These are phyloP conservation scores for Stentor coeruleus DNA, from an alignment of 73 alveolate genomes.

Conservation along the genomic window DNA sequence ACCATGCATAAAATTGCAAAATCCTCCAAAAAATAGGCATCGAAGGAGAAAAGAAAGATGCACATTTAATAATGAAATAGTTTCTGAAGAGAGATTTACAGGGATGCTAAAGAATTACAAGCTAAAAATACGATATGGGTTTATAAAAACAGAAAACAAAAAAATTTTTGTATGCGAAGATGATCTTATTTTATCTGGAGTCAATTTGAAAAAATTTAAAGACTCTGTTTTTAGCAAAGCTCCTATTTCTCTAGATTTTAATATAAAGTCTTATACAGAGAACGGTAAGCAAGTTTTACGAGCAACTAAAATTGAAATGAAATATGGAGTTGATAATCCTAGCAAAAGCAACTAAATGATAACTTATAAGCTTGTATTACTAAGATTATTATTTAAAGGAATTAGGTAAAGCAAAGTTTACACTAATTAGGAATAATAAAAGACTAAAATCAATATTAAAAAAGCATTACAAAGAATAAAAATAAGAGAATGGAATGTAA, in stretches of 20 bases:
- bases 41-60: slow-evolving; percentile 23
- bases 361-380: too few species aligned
- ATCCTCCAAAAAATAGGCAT: not conserved
- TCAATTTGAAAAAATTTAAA: slow-evolving; percentile 10
- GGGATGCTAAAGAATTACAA: not conserved
- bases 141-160: not conserved
- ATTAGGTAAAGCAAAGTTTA: too few species aligned
- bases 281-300: too few species aligned
- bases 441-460: too few species aligned
- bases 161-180: slow-evolving; percentile 25
- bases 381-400: too few species aligned
- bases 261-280: not conserved
- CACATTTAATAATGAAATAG: not conserved
- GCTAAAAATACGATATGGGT: slow-evolving; percentile 17
- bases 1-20: not conserved
- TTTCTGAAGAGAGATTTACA: not conserved
- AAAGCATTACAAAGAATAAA: too few species aligned
- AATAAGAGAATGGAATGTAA: too few species aligned
- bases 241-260: not conserved
- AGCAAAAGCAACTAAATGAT: too few species aligned
- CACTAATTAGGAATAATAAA: too few species aligned
- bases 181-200: slow-evolving; percentile 12
- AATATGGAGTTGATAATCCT: too few species aligned
- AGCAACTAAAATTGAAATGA: too few species aligned
- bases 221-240: not conserved